Percentiles rank a stretch among this genome's conserved stretches.
Conservation (phyloP, 805 yeast species). For the Nakazawaea sp. region DNA sequence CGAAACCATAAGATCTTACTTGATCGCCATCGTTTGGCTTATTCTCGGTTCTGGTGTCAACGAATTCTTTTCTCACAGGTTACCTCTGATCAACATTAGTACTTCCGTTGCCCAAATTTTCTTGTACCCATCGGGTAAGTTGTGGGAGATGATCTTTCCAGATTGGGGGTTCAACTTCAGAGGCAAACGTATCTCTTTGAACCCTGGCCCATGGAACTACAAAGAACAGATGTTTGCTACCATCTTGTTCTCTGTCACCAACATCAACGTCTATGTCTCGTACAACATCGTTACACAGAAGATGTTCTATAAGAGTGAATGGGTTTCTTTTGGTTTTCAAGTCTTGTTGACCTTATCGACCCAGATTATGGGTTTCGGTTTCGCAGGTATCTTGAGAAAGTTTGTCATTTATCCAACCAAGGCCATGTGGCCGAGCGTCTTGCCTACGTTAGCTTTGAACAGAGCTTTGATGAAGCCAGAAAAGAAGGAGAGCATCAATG, state of each 20-base stretch:
- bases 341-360: conserved; percentile 44
- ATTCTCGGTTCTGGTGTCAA: conserved; percentile 47
- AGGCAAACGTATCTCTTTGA: conserved; percentile 35
- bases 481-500: conserved; percentile 22
- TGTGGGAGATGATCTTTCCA: conserved; percentile 27
- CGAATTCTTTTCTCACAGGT: conserved; percentile 49
- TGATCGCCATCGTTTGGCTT: conserved; percentile 44
- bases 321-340: conserved; percentile 44
- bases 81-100: conserved; percentile 37
- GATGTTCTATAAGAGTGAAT: conserved; percentile 26
- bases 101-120: conserved; percentile 39
- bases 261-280: conserved; percentile 25
- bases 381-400: conserved; percentile 58
- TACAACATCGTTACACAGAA: conserved; percentile 27
- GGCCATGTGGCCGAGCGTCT: conserved; percentile 46
- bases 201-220: conserved; percentile 59
- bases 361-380: conserved; percentile 59
- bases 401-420: conserved; percentile 45
- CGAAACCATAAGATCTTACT: conserved; percentile 51
- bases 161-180: conserved; percentile 29
- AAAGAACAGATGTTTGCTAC: conserved; percentile 67
- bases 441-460: conserved; percentile 43
- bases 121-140: conserved; percentile 36
- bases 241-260: conserved; percentile 29
- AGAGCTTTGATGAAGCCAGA: conserved; percentile 35